Evolutionary conservation across 805 yeast genomes (phyloP).

Genomic region (Metschnikowia corniflorae): DNA sequence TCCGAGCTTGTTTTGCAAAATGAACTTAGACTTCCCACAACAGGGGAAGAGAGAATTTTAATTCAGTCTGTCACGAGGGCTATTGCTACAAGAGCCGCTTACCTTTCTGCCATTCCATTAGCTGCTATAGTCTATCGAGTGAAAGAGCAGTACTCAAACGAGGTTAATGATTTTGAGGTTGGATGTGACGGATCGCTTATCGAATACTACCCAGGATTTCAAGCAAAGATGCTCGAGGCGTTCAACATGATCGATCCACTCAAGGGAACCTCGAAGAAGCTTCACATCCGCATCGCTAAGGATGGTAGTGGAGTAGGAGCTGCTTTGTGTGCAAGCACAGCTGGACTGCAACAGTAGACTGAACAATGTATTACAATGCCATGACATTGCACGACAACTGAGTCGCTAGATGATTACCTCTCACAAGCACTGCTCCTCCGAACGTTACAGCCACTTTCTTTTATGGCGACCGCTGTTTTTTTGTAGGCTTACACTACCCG

Average conservation of each 20-base stretch:
- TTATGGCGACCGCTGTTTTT: too few species aligned
- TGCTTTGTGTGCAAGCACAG: conserved; percentile 73
- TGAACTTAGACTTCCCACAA: conserved; percentile 65
- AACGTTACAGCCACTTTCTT: too few species aligned
- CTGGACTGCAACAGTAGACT: not conserved
- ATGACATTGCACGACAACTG: too few species aligned
- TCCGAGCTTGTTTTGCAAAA: conserved; percentile 67
- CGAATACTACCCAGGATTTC: conserved; percentile 89
- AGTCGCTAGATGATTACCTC: too few species aligned
- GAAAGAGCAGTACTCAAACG: conserved; percentile 48
- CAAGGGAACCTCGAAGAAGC: conserved; percentile 67
- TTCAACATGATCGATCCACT: conserved; percentile 67
- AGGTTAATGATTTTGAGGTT: conserved; percentile 69
- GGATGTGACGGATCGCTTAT: conserved; percentile 96
- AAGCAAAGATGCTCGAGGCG: conserved; percentile 76
- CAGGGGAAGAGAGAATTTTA: conserved; percentile 65
- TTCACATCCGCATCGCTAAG: conserved; percentile 77
- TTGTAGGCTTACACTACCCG: too few species aligned
- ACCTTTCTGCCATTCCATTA: conserved; percentile 81
- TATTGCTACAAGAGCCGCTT: conserved; percentile 85
- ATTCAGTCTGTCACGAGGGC: conserved; percentile 74
- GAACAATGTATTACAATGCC: too few species aligned
- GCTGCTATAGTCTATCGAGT: conserved; percentile 81
- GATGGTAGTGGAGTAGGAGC: conserved; percentile 99
- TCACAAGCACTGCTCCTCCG: too few species aligned